These are phyloP conservation scores for Coniochaeta sp. DNA, from an alignment of 2,329 filamentous ascomycete genomes.

Conservation along the genomic window DNA sequence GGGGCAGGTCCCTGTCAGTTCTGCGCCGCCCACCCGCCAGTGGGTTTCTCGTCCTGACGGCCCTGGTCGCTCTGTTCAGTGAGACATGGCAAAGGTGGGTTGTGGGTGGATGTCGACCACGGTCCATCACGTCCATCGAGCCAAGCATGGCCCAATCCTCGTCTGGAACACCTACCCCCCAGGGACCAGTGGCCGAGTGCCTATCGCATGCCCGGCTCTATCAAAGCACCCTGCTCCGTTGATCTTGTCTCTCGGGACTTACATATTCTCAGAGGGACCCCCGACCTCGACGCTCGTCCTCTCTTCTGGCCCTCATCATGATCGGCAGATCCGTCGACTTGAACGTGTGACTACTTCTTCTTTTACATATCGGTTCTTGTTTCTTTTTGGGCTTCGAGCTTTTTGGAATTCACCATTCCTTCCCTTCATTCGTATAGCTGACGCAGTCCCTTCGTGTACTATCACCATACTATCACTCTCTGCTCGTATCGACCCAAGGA, in stretches of 20 bases:
- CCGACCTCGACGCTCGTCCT: conserved; percentile 33
- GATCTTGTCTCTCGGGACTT: conserved; percentile 33
- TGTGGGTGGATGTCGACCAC: conserved; percentile 6
- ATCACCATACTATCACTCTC: conserved; percentile 3
- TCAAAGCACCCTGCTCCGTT: conserved; percentile 25
- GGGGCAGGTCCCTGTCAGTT: conserved; percentile 14
- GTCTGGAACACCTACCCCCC: conserved; percentile 2
- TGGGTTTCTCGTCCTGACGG: conserved; percentile 6
- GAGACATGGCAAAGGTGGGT: conserved; percentile 6
- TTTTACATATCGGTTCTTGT: conserved; percentile 41
- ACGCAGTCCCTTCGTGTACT: conserved; percentile 12
- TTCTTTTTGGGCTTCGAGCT: conserved; percentile 37
- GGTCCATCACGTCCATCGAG: conserved; percentile 2
- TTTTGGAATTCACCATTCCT: conserved; percentile 31
- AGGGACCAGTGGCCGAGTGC: conserved; percentile 18
- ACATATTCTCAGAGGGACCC: conserved; percentile 38
- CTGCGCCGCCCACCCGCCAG: conserved; percentile 5
- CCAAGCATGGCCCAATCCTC: conserved; percentile 1
- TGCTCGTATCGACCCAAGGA: conserved; percentile 4
- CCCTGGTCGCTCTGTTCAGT: neutral
- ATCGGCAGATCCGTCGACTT: conserved; percentile 41
- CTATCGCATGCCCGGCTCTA: conserved; percentile 23
- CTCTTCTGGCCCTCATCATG: conserved; percentile 28
- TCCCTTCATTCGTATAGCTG: conserved; percentile 28
- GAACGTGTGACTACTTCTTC: conserved; percentile 35